Evolutionary conservation across 768 basidiomycete species (phyloP).

Genomic region (Leccinum longicurvipes): DNA sequence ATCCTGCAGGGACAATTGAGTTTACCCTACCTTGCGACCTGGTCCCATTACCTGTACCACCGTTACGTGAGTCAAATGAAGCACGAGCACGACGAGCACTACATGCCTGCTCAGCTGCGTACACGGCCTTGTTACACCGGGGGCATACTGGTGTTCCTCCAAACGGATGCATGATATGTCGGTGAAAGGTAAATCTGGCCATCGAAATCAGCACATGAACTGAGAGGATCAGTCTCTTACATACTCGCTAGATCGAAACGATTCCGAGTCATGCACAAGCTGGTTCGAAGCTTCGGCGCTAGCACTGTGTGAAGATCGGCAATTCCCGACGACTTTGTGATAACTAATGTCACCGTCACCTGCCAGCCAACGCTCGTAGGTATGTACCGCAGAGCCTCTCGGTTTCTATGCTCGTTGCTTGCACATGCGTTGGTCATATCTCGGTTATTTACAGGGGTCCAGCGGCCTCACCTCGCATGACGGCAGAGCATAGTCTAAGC

Average conservation of each 20-base stretch:
- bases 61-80: slow-evolving; percentile 3
- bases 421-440: no score
- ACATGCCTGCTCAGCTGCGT: slow-evolving; percentile 83
- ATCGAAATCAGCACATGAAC: no score
- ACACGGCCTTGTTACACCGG: slow-evolving; percentile 71
- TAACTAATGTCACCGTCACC: no score
- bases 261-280: neutral
- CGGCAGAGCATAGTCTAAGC: no score
- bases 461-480: no score
- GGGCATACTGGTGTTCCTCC: slow-evolving; percentile 72
- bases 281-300: no score
- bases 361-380: no score
- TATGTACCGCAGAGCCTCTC: no score
- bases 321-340: slow-evolving; percentile 8
- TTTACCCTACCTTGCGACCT: slow-evolving; percentile 69
- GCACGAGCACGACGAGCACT: neutral
- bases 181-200: no score
- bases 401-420: no score
- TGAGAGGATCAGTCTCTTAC: no score
- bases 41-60: slow-evolving; percentile 72
- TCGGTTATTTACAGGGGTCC: neutral
- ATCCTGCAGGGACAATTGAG: slow-evolving; percentile 2
- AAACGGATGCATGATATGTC: slow-evolving; percentile 63
- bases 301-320: no score
- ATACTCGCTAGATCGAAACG: slow-evolving; percentile 13